Conservation (phyloP, 495 filamentous ascomycete genomes). For the Penicillium alfredii region DNA sequence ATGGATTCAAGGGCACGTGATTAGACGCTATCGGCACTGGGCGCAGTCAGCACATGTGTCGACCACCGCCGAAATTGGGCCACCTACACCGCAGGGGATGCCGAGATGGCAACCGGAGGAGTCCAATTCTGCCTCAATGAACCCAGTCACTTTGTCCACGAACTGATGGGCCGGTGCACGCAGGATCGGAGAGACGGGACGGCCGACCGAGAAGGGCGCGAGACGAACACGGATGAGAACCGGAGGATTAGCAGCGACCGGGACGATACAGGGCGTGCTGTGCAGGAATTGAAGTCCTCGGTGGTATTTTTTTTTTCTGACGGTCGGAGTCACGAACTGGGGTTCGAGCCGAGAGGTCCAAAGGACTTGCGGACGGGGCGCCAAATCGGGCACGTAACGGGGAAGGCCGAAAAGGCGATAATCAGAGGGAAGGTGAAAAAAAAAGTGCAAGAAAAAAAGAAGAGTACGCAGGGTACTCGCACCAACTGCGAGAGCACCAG, state of each 20-base stretch:
- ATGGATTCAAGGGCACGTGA: conserved; percentile 32
- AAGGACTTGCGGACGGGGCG: conserved; percentile 6
- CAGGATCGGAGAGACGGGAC: conserved; percentile 3
- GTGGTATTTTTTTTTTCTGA: conserved; percentile 7
- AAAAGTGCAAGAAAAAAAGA: conserved; percentile 12
- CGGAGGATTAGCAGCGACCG: neutral
- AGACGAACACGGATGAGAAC: neutral
- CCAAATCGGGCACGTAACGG: conserved; percentile 2
- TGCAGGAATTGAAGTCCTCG: conserved; percentile 9
- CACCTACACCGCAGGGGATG: conserved; percentile 19
- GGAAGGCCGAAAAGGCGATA: conserved; percentile 4
- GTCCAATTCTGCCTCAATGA: conserved; percentile 12
- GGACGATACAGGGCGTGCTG: conserved; percentile 7
- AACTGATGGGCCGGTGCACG: conserved; percentile 8
- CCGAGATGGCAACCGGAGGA: conserved; percentile 8
- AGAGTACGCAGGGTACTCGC: conserved; percentile 11
- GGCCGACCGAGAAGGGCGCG: neutral
- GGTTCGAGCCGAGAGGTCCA: conserved; percentile 3
- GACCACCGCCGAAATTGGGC: neutral
- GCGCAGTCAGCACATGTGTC: conserved; percentile 17
- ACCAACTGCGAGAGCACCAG: conserved; percentile 16
- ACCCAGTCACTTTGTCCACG: conserved; percentile 4
- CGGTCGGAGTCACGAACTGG: conserved; percentile 11
- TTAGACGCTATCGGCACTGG: conserved; percentile 11
- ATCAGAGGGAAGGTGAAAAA: conserved; percentile 9